Conservation (phyloP, 75 land plant species). For the Selaginella moellendorffii region DNA sequence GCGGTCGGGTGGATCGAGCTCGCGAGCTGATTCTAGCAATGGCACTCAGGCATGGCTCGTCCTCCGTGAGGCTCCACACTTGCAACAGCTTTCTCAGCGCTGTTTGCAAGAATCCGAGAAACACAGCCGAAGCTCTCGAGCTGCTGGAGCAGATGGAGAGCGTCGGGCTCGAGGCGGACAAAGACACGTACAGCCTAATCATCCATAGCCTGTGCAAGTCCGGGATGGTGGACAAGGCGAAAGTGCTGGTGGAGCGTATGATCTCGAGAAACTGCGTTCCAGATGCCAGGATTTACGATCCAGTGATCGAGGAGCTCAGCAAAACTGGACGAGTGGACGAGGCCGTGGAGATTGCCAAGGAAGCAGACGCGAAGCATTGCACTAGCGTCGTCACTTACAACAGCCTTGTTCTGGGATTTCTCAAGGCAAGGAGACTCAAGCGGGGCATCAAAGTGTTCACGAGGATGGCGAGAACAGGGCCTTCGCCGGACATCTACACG, state of each 20-base stretch:
- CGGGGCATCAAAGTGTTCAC: neutral
- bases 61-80: neutral
- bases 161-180: neutral
- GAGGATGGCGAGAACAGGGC: neutral
- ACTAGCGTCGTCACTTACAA: neutral
- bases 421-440: neutral
- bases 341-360: neutral
- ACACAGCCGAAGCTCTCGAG: neutral
- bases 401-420: neutral
- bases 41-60: neutral
- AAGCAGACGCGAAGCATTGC: neutral
- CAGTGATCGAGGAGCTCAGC: neutral
- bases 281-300: neutral
- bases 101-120: neutral
- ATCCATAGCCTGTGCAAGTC: neutral
- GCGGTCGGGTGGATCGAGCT: neutral
- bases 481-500: slow-evolving; percentile 4
- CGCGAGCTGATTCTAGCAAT: neutral
- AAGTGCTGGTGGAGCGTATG: neutral
- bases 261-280: neutral
- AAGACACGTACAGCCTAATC: neutral
- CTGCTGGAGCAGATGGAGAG: neutral
- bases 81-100: neutral
- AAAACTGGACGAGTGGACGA: neutral
- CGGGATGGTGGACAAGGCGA: neutral